A percentile compares a stretch with the other conserved stretches of the same genome.
Evolutionary conservation across 441 rosid species (phyloP).

Genomic region (Erodium moschatum): DNA sequence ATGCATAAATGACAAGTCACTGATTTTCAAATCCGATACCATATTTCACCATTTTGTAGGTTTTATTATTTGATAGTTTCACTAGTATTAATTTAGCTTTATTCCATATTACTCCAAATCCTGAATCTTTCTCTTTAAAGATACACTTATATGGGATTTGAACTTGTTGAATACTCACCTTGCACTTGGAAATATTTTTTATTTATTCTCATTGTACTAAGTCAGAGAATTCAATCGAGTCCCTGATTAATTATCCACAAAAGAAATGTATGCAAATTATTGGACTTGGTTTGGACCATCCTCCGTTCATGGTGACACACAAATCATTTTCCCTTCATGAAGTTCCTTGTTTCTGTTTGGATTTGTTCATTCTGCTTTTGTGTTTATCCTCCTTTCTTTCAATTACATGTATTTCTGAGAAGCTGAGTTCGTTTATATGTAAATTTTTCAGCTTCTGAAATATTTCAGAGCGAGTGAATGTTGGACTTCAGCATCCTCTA

Average conservation of each 20-base stretch:
- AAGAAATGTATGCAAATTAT: neutral
- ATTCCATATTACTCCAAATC: neutral
- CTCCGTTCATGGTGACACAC: neutral
- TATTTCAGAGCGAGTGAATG: slow-evolving; percentile 45
- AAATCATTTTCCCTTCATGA: too few species aligned
- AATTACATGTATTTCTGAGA: neutral
- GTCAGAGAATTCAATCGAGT: neutral
- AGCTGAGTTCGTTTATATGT: neutral
- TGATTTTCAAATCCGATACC: neutral
- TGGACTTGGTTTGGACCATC: neutral
- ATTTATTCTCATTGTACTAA: neutral
- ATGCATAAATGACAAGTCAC: neutral
- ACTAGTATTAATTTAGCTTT: neutral
- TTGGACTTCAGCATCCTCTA: slow-evolving; percentile 39
- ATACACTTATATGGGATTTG: neutral
- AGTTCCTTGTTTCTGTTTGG: neutral
- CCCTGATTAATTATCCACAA: neutral
- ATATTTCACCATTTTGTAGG: neutral
- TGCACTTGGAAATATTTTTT: neutral
- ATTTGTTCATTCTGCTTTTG: neutral
- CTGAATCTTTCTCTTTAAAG: neutral
- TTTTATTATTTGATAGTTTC: neutral
- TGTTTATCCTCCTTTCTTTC: neutral
- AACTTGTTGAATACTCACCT: neutral
- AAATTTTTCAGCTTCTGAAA: slow-evolving; percentile 41